These are phyloP conservation scores for Bipolaris cookei DNA, from an alignment of 2,329 filamentous ascomycete genomes.

Conservation along the genomic window DNA sequence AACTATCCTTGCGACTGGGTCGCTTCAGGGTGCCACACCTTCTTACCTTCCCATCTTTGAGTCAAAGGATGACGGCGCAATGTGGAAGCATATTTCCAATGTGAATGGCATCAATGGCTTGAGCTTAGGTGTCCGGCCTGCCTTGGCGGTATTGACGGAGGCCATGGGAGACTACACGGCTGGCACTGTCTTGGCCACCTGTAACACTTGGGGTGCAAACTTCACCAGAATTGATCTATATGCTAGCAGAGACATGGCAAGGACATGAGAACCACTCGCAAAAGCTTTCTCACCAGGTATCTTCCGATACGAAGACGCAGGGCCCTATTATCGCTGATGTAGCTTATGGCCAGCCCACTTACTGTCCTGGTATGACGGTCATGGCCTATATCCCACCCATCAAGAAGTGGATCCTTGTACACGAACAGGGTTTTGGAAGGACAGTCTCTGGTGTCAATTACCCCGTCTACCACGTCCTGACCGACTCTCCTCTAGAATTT, in stretches of 20 bases:
- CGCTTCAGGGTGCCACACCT: constrained; percentile 19
- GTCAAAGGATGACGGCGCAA: constrained; percentile 53
- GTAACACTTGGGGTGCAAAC: constrained; percentile 58
- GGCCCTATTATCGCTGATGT: constrained; percentile 33
- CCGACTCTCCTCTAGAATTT: constrained; percentile 27
- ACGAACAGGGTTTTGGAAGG: constrained; percentile 29
- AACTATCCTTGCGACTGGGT: constrained; percentile 28
- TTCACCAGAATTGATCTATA: constrained; percentile 31
- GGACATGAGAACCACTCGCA: constrained; percentile 32
- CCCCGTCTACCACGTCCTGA: constrained; percentile 32
- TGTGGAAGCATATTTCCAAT: constrained; percentile 66
- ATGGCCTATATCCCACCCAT: constrained; percentile 27
- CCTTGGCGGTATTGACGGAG: constrained; percentile 20
- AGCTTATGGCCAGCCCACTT: constrained; percentile 24
- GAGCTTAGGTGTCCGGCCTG: constrained; percentile 62
- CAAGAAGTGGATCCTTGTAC: constrained; percentile 32
- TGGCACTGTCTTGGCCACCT: constrained; percentile 52
- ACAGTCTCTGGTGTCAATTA: constrained; percentile 25
- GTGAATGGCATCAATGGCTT: constrained; percentile 68
- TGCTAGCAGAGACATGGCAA: constrained; percentile 27
- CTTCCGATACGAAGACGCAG: constrained; percentile 28
- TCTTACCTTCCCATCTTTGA: constrained; percentile 50
- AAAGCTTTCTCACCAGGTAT: constrained; percentile 33
- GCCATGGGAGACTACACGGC: constrained; percentile 26
- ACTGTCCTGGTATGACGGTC: constrained; percentile 33